A percentile compares a stretch with the other conserved stretches of the same genome.
These are phyloP conservation scores for Trichosporon sp. DNA, from an alignment of 1,284 basidiomycete genomes.

Conservation along the genomic window DNA sequence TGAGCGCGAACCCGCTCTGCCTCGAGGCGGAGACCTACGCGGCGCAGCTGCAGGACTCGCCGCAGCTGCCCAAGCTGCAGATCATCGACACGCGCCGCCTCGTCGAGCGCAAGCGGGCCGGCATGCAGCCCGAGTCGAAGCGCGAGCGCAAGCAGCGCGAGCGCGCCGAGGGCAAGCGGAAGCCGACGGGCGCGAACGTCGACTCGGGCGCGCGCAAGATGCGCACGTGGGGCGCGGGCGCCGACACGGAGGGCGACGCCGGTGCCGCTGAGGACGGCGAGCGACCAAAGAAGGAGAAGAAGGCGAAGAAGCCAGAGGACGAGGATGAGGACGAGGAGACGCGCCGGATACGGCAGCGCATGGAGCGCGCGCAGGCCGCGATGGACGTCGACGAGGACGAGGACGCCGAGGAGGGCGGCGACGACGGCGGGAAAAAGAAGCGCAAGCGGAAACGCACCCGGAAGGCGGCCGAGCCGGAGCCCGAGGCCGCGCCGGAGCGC, in stretches of 20 bases:
- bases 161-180: constrained; percentile 31
- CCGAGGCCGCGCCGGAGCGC: neutral
- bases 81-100: constrained; percentile 46
- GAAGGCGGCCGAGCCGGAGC: neutral
- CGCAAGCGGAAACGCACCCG: constrained; percentile 19
- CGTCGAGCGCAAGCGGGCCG: constrained; percentile 39
- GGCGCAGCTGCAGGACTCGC: constrained; percentile 30
- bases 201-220: constrained; percentile 21
- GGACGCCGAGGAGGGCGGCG: neutral
- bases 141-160: constrained; percentile 26
- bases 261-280: constrained; percentile 2
- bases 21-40: constrained; percentile 34
- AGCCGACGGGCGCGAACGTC: constrained; percentile 38
- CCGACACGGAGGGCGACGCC: neutral
- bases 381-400: neutral
- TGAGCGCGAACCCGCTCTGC: constrained; percentile 40
- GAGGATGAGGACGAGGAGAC: constrained; percentile 7
- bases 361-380: constrained; percentile 3
- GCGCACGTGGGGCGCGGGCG: constrained; percentile 34
- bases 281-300: constrained; percentile 2
- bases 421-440: constrained; percentile 16
- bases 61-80: constrained; percentile 38
- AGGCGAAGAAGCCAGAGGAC: neutral
- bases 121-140: constrained; percentile 31
- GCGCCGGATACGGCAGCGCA: neutral